A percentile compares a stretch with the other conserved stretches of the same genome.
phyloP scores from a whole-genome alignment of 129 eudicot species.

The Pittosporum tobira region DNA sequence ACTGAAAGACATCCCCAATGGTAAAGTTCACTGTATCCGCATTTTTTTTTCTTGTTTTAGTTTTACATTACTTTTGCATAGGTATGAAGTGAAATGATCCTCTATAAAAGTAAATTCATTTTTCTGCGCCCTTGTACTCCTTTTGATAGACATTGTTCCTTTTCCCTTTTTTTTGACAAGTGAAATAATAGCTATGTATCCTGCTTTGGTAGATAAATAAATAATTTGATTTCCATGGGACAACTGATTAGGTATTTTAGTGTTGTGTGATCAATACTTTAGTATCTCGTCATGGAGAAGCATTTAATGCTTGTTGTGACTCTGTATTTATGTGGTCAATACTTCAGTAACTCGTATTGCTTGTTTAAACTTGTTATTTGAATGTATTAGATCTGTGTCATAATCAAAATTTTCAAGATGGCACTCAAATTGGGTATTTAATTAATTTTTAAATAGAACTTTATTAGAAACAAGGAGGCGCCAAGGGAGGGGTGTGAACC shows the following conservation, averaged over 20 bases:
- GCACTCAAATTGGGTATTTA: too few relatives aligned
- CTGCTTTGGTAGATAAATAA: constrained; percentile 5
- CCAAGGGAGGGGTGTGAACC: too few relatives aligned
- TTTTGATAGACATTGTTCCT: neutral
- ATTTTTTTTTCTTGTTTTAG: neutral
- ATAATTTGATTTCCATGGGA: neutral
- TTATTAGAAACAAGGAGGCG: too few relatives aligned
- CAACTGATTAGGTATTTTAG: neutral
- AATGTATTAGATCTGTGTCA: too few relatives aligned
- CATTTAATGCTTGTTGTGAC: neutral
- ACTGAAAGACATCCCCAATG: constrained; percentile 88
- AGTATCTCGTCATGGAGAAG: neutral
- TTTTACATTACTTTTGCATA: constrained; percentile 2
- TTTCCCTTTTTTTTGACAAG: neutral
- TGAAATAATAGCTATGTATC: neutral
- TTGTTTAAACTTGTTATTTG: too few relatives aligned
- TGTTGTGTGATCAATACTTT: neutral
- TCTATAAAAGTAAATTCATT: neutral
- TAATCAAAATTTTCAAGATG: too few relatives aligned
- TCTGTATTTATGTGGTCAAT: neutral
- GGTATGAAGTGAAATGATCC: neutral
- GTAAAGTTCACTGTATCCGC: constrained; percentile 26
- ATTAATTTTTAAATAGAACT: too few relatives aligned
- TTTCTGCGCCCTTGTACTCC: constrained; percentile 1
- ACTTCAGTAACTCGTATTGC: too few relatives aligned